phyloP scores from a whole-genome alignment of 2,329 filamentous ascomycete species.

The Calycina marina region DNA sequence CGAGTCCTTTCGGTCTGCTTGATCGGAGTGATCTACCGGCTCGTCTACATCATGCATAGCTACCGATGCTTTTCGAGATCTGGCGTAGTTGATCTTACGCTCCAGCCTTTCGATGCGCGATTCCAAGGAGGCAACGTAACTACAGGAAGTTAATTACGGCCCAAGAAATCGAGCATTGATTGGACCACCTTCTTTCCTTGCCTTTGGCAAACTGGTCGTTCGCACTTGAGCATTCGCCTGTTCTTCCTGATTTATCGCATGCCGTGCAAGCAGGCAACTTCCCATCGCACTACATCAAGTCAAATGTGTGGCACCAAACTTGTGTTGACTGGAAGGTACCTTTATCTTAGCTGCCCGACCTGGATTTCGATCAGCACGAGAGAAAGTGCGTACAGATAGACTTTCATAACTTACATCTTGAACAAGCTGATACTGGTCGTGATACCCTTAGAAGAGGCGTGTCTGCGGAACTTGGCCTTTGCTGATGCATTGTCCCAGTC shows the following conservation, averaged over 20 bases:
- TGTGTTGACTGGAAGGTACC: conserved; percentile 25
- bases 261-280: conserved; percentile 91
- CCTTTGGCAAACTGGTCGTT: conserved; percentile 93
- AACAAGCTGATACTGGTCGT: conserved; percentile 66
- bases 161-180: too few species aligned
- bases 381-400: conserved; percentile 1
- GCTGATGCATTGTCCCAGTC: conserved; percentile 14
- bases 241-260: conserved; percentile 80
- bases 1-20: conserved; percentile 47
- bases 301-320: conserved; percentile 6
- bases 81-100: conserved; percentile 55
- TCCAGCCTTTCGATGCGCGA: conserved; percentile 80
- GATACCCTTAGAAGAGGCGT: conserved; percentile 56
- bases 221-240: conserved; percentile 78
- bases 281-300: conserved; percentile 59
- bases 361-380: conserved; percentile 17
- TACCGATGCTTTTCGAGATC: conserved; percentile 56
- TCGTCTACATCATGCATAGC: conserved; percentile 46
- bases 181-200: conserved; percentile 85
- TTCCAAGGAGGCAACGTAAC: conserved; percentile 91
- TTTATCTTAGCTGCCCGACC: conserved; percentile 87
- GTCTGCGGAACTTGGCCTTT: conserved; percentile 15
- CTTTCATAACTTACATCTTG: conserved; percentile 41
- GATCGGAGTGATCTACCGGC: conserved; percentile 25
- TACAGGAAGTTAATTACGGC: too few species aligned